A percentile compares a stretch with the other conserved stretches of the same genome.
Conservation (phyloP, 1,139 yeast species). For the Saccharomyces hybrid region DNA sequence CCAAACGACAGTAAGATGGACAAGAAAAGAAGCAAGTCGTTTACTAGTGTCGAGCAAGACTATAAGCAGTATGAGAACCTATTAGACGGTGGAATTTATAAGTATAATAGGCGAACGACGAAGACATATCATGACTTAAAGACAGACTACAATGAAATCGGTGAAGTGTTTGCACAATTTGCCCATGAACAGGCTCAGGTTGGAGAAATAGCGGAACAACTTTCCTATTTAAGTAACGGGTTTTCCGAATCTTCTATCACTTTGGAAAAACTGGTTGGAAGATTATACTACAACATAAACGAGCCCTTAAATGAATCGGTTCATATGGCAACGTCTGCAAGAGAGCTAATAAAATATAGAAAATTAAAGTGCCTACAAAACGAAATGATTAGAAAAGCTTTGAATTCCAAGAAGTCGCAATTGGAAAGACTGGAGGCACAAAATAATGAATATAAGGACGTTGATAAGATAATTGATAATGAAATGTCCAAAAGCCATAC, state of each 20-base stretch:
- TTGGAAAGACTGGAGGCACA: slow-evolving; percentile 29
- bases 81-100: slow-evolving; percentile 52
- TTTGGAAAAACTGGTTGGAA: slow-evolving; percentile 58
- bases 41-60: slow-evolving; percentile 26
- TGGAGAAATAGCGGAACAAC: slow-evolving; percentile 33
- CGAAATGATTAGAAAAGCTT: slow-evolving; percentile 36
- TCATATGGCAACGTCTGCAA: slow-evolving; percentile 61
- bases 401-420: slow-evolving; percentile 26
- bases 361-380: slow-evolving; percentile 62
- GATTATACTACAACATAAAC: slow-evolving; percentile 62
- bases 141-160: slow-evolving; percentile 31
- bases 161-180: slow-evolving; percentile 36
- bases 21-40: slow-evolving; percentile 36
- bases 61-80: slow-evolving; percentile 51
- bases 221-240: slow-evolving; percentile 74
- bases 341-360: slow-evolving; percentile 62
- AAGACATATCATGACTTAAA: slow-evolving; percentile 59
- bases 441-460: slow-evolving; percentile 29
- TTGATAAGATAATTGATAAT: slow-evolving; percentile 27
- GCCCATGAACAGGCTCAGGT: slow-evolving; percentile 57
- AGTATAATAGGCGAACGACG: slow-evolving; percentile 56
- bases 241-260: slow-evolving; percentile 66
- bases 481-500: slow-evolving; percentile 9
- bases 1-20: slow-evolving; percentile 11
- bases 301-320: slow-evolving; percentile 84